Conservation (phyloP, 2,329 filamentous ascomycete species). For the Corynespora cassiicola region DNA sequence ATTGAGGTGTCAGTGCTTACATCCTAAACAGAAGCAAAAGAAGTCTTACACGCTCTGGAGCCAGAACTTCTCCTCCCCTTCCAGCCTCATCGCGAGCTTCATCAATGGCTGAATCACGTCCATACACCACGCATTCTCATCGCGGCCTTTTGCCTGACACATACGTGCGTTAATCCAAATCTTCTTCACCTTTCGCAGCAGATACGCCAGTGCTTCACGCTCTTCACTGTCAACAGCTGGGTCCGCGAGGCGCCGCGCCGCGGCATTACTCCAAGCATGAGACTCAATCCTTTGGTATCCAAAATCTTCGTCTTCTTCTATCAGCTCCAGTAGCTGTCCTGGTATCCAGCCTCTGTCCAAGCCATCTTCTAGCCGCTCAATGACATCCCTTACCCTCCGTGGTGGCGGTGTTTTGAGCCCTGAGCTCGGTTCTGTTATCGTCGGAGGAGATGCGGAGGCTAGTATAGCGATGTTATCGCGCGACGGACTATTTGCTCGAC, state of each 20-base stretch:
- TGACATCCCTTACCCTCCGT: conserved; percentile 16
- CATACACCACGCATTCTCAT: conserved; percentile 19
- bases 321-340: conserved; percentile 9
- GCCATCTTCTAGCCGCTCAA: conserved; percentile 14
- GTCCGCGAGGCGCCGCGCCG: conserved; percentile 8
- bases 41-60: conserved; percentile 18
- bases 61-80: conserved; percentile 13
- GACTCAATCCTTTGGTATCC: conserved; percentile 16
- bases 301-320: conserved; percentile 17
- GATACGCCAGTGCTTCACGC: conserved; percentile 8
- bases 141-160: conserved; percentile 12
- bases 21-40: conserved; percentile 6
- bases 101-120: conserved; percentile 15
- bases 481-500: conserved; percentile 9
- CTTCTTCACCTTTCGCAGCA: conserved; percentile 16
- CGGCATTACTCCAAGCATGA: conserved; percentile 11
- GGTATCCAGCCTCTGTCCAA: conserved; percentile 21
- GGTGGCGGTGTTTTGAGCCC: conserved; percentile 13
- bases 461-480: conserved; percentile 11
- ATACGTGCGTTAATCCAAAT: conserved; percentile 10
- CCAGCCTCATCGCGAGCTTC: conserved; percentile 15
- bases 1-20: conserved; percentile 7
- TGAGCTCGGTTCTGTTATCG: conserved; percentile 17
- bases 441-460: conserved; percentile 15
- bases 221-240: conserved; percentile 4